Evolutionary conservation across 2,329 filamentous ascomycete species (phyloP), one percentile per base, ranked within the genome.

Genomic region (Chalaropsis ovoidea): DNA sequence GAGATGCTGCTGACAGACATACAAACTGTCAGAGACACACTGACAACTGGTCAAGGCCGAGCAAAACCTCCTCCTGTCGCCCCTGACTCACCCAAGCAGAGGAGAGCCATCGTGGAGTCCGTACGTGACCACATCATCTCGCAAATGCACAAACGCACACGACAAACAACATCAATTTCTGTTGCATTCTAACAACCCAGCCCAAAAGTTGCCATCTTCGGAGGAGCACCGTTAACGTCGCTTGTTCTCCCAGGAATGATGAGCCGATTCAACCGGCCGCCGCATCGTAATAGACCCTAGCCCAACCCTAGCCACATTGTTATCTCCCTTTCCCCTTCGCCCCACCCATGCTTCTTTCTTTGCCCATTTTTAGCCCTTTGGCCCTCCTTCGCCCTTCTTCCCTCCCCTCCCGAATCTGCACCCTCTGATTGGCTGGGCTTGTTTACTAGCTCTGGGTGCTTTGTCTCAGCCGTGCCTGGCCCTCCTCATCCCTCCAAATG

Each of bases 401-500:
- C 10, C 49, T 27, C 62, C 35, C 31, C 60, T 62, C 39, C 39
- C 35, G 22, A 22, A 58, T 22, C n/a, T 54, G 7, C 24, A 13
- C 39, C 5, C 31, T 62, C 6, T 65, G 64, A 65, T 65, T 65
- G 42, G 64, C 60, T 47, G 42, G 42, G 24, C 27, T 65, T 62
- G 60, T 65, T 65, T 65, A 65, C 64, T 65, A 39, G 54, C 54
- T 65, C 27, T 62, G 43, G 63, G 3, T 58, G 56, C 22, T 58
- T 60, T 61, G 63, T 65, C 63, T 65, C 64, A 65, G 64, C 58
- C 64, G 45, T 65, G 54, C 54, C 54, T 58, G 54, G 17, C 54
- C 54, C 17, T 58, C 39, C 27, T 62, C 64, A 65, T 65, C 64
- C 60, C 64, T 65, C 58, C 39, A 61, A 65, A 61, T 65, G 10